Evolutionary conservation across 768 basidiomycete genomes (phyloP).

Genomic region (Polyporus arcularius): DNA sequence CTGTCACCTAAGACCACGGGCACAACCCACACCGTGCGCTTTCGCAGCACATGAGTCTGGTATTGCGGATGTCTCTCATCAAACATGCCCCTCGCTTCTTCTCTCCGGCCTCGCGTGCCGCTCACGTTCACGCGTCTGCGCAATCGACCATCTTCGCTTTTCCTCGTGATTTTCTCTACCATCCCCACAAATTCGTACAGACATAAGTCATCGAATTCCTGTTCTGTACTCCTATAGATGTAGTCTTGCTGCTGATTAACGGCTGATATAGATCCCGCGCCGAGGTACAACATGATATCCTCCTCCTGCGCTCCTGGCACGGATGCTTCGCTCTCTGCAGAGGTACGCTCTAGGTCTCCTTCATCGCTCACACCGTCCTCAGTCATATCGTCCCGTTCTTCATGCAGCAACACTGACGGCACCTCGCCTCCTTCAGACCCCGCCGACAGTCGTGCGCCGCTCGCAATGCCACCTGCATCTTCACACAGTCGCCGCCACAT

Average conservation of each 20-base stretch:
- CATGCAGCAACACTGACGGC: no score
- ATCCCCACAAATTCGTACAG: background rate
- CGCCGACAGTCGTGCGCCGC: no score
- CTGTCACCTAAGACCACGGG: slow-evolving; percentile 9
- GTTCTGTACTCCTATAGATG: background rate
- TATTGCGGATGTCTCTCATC: slow-evolving; percentile 1
- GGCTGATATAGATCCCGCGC: background rate
- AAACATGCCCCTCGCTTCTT: background rate
- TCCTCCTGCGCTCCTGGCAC: background rate
- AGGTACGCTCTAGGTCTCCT: no score
- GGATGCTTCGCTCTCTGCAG: no score
- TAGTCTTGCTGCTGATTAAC: background rate
- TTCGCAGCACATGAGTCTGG: background rate
- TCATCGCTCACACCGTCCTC: no score
- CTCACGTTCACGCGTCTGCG: no score
- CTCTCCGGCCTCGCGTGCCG: no score
- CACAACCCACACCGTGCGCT: background rate
- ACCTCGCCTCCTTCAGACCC: no score
- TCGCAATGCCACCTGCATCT: no score
- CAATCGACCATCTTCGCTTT: background rate
- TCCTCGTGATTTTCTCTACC: background rate
- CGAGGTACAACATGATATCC: background rate
- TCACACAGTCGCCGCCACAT: no score
- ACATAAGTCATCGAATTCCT: background rate
- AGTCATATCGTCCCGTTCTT: no score